Base-by-base conservation (phyloP, 1,284 basidiomycete genomes). In the Ceratobasidium theobromae region DNA sequence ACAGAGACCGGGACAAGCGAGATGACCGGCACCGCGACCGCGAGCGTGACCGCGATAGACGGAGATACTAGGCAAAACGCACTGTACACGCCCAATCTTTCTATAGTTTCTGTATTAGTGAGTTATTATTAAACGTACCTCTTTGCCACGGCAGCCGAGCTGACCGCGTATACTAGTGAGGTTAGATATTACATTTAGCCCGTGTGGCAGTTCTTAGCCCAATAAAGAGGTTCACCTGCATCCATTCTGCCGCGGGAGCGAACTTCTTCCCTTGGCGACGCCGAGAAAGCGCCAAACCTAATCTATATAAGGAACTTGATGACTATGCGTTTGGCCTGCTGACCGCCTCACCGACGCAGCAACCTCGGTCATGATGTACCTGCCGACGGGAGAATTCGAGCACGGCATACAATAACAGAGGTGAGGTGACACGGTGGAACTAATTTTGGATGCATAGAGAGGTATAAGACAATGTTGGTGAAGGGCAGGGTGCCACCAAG, bases 21-120 rank as follows among this genome's bases (percentile, higher is more conserved):
- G 54, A 27, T 43, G n/a, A n/a, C n/a, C n/a, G n/a, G n/a, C n/a
- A n/a, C n/a, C 68, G 73, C 41, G 70, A 69, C 33, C 57, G 73
- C 40, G 70, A 69, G 30, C 57, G 70, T 14, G 73, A 75, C 62
- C 67, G 73, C 53, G 73, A 74, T 32, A 71, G 73, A 32, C 65
- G 46, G 16, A 53, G 48, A 32, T 52, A 52, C 14, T 52, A 6
- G n/a, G 6, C 49, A 11, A 12, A 2, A 21, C 43, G 12, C 8
- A 8, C 6, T 21, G 43, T 21, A 14, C 35, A 38, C 18, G 43
- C 18, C 43, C 9, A 45, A 45, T 45, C 6, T 6, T 6, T n/a
- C 35, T 38, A 8, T 8, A 21, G 9, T 45, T 45, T 14, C 43
- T 45, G 35, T 38, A 38, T 45, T 21, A 23, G 60, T 64, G 27